phyloP scores from a whole-genome alignment of 2,329 filamentous ascomycete species.

The Fusarium secorum region DNA sequence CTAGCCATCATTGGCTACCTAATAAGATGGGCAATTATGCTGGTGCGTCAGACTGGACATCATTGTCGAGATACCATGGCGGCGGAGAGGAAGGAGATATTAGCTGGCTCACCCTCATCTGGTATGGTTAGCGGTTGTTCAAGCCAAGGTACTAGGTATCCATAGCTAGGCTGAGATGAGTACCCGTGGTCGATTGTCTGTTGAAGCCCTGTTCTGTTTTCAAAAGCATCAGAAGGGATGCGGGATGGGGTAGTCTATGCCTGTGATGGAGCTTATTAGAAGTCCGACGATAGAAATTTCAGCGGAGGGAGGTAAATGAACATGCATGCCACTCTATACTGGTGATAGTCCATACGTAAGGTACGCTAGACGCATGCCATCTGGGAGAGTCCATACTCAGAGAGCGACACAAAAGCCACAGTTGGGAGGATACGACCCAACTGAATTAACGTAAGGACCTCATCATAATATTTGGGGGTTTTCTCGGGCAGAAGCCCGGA shows the following conservation, averaged over 20 bases:
- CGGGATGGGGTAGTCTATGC: conserved; percentile 30
- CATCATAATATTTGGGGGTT: not conserved
- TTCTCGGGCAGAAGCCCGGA: conserved; percentile 14
- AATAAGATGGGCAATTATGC: not conserved
- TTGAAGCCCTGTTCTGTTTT: not conserved
- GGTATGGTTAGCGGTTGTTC: not conserved
- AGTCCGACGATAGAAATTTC: conserved; percentile 22
- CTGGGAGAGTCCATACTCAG: not conserved
- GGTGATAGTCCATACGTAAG: conserved; percentile 3
- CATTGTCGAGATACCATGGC: conserved; percentile 12
- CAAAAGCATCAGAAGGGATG: not conserved
- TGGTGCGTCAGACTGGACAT: not conserved
- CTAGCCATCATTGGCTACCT: not conserved
- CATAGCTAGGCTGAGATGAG: not conserved
- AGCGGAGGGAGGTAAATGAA: conserved; percentile 14
- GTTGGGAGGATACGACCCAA: not conserved
- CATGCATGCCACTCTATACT: conserved; percentile 15
- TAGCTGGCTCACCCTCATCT: not conserved
- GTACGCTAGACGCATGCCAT: not conserved
- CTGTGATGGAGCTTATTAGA: conserved; percentile 9
- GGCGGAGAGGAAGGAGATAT: not conserved
- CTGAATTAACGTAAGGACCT: not conserved
- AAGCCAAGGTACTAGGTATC: not conserved
- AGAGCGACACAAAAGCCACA: conserved; percentile 7
- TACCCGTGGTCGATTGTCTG: not conserved